Conservation (phyloP, 805 yeast species). For the Blastobotrys americana region DNA sequence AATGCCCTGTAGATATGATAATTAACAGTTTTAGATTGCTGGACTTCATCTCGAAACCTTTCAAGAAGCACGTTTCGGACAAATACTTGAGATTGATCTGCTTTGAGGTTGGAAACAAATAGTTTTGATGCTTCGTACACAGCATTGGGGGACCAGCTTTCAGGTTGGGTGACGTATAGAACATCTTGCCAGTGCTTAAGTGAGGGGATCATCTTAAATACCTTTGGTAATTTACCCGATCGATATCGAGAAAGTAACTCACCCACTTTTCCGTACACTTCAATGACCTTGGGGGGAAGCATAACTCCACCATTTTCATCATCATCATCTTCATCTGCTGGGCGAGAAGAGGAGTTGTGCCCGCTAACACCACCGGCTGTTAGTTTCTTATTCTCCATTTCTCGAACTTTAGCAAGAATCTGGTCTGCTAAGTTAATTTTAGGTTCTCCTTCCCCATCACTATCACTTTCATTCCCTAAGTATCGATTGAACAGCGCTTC, state of each 20-base stretch:
- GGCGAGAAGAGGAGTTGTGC: conserved; percentile 11
- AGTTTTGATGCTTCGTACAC: conserved; percentile 90
- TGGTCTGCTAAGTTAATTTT: conserved; percentile 65
- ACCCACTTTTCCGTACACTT: conserved; percentile 90
- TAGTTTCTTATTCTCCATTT: conserved; percentile 45
- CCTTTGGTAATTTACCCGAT: conserved; percentile 93
- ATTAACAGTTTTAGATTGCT: conserved; percentile 51
- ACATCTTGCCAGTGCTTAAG: conserved; percentile 94
- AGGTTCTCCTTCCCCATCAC: conserved; percentile 17
- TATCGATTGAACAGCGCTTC: conserved; percentile 77
- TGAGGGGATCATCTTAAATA: conserved; percentile 90
- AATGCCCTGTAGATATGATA: conserved; percentile 89
- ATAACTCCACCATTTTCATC: conserved; percentile 56
- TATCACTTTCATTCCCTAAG: conserved; percentile 26
- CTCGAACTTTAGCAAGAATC: conserved; percentile 82
- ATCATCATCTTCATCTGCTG: conserved; percentile 23
- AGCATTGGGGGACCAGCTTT: conserved; percentile 90
- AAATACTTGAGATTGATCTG: conserved; percentile 83
- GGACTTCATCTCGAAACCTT: conserved; percentile 35
- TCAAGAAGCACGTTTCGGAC: conserved; percentile 42
- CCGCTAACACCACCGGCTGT: conserved; percentile 18
- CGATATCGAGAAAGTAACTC: conserved; percentile 79
- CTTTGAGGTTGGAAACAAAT: conserved; percentile 81
- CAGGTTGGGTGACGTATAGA: conserved; percentile 86
- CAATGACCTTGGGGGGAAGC: conserved; percentile 92